Evolutionary conservation across 768 basidiomycete species (phyloP).

Genomic region (Lentinula aciculospora): DNA sequence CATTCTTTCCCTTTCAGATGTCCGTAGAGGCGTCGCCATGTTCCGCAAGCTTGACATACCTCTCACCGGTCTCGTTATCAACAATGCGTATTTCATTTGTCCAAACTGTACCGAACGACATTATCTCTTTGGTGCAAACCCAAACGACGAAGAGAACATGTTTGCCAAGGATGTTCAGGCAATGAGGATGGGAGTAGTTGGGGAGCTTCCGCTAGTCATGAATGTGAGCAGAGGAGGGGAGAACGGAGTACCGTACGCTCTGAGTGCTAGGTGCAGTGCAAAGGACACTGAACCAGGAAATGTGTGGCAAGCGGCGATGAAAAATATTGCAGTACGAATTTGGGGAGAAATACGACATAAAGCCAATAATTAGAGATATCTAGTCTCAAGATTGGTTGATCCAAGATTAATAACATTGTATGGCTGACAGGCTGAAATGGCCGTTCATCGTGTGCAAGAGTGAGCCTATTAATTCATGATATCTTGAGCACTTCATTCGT

Average conservation of each 20-base stretch:
- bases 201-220: constrained; percentile 75
- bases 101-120: constrained; percentile 61
- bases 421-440: too few species aligned
- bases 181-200: constrained; percentile 61
- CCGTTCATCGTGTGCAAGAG: too few species aligned
- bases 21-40: constrained; percentile 90
- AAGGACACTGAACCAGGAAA: constrained; percentile 8
- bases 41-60: constrained; percentile 85
- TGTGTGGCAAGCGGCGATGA: constrained; percentile 10
- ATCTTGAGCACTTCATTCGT: constrained; percentile 10
- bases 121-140: constrained; percentile 64
- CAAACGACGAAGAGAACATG: constrained; percentile 6
- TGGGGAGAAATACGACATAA: background rate
- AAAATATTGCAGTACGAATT: background rate
- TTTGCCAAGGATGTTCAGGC: constrained; percentile 56
- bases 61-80: constrained; percentile 81
- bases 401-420: background rate
- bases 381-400: background rate
- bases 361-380: background rate
- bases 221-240: constrained; percentile 73
- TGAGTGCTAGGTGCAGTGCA: constrained; percentile 23
- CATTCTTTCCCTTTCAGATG: constrained; percentile 88
- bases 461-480: too few species aligned
- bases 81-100: constrained; percentile 83
- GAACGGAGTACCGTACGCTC: constrained; percentile 50